A percentile compares a stretch with the other conserved stretches of the same genome.
Evolutionary conservation across 306 rosid species (phyloP).

Genomic region (Vicia faba): DNA sequence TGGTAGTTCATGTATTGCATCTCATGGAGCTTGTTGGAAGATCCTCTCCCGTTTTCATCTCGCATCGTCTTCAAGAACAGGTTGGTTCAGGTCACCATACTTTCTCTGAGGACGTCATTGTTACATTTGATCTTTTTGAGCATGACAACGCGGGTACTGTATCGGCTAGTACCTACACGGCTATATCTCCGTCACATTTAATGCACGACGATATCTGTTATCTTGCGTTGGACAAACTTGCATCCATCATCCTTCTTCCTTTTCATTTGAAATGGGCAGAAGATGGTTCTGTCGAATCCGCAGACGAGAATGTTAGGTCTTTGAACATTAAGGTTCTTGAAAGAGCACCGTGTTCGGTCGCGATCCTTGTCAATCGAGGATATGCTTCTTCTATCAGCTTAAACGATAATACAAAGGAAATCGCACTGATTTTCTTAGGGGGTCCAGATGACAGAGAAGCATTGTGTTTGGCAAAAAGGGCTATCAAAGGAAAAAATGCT

Average conservation of each 20-base stretch:
- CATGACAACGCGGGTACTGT: not conserved
- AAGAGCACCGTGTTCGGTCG: slow-evolving; percentile 14
- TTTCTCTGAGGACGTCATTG: not conserved
- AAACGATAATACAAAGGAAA: not conserved
- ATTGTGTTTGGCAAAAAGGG: slow-evolving; percentile 9
- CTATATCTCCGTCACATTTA: not conserved
- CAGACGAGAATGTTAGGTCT: not conserved
- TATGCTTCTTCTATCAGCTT: not conserved
- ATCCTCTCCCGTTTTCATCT: not conserved
- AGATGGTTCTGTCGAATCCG: slow-evolving; percentile 1
- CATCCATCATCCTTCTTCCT: slow-evolving; percentile 13
- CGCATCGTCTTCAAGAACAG: not conserved
- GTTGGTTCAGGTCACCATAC: not conserved
- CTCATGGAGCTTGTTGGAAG: slow-evolving; percentile 23
- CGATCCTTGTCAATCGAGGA: slow-evolving; percentile 8
- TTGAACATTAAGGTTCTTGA: slow-evolving; percentile 3
- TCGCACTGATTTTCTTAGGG: slow-evolving; percentile 11
- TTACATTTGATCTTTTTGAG: slow-evolving; percentile 16
- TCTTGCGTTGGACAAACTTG: slow-evolving; percentile 24
- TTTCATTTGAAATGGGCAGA: not conserved
- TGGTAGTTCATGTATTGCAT: slow-evolving; percentile 9
- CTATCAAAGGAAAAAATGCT: not conserved
- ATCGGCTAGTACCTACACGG: not conserved
- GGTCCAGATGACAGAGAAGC: slow-evolving; percentile 25
- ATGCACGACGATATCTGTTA: slow-evolving; percentile 20